Percentiles rank a stretch among this genome's conserved stretches.
Conservation (phyloP, 2,329 filamentous ascomycete species). For the Esteya vermicola region DNA sequence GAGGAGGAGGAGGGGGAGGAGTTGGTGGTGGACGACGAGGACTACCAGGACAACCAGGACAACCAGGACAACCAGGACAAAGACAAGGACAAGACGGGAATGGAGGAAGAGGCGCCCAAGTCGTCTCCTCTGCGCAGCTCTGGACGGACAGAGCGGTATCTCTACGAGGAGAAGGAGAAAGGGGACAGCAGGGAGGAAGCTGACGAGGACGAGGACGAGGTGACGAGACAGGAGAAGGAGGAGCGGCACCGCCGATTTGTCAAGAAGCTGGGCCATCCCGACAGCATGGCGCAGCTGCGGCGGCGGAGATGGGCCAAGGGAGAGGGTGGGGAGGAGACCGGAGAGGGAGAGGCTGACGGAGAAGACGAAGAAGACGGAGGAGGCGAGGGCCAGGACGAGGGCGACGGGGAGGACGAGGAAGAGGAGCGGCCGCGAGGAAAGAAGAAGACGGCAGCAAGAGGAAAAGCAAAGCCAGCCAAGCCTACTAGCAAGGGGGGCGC, state of each 20-base stretch:
- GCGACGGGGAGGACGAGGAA: constrained; percentile 68
- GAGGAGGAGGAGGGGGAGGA: constrained; percentile 13
- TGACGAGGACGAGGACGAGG: constrained; percentile 23
- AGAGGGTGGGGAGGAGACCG: constrained; percentile 40
- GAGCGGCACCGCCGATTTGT: constrained; percentile 75
- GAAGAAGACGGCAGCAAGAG: constrained; percentile 45
- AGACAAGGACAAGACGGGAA: neutral
- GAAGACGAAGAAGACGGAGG: constrained; percentile 43
- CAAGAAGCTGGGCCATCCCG: constrained; percentile 74
- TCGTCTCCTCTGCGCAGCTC: constrained; percentile 14
- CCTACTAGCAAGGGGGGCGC: no score
- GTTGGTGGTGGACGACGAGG: neutral
- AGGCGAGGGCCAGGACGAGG: constrained; percentile 65
- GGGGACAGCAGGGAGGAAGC: constrained; percentile 25
- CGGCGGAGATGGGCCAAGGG: constrained; percentile 40
- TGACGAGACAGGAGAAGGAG: constrained; percentile 43
- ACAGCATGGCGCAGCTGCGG: constrained; percentile 58
- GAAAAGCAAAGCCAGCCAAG: constrained; percentile 55
- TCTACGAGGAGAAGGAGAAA: constrained; percentile 23
- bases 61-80: neutral
- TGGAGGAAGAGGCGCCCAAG: constrained; percentile 11
- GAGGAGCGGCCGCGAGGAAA: constrained; percentile 32
- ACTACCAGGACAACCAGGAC: neutral
- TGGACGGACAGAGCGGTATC: constrained; percentile 35
- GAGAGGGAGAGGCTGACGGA: constrained; percentile 35